A percentile compares a stretch with the other conserved stretches of the same genome.
These are phyloP conservation scores for Colletotrichum falcatum DNA, from an alignment of 2,329 filamentous ascomycete genomes.

Conservation along the genomic window DNA sequence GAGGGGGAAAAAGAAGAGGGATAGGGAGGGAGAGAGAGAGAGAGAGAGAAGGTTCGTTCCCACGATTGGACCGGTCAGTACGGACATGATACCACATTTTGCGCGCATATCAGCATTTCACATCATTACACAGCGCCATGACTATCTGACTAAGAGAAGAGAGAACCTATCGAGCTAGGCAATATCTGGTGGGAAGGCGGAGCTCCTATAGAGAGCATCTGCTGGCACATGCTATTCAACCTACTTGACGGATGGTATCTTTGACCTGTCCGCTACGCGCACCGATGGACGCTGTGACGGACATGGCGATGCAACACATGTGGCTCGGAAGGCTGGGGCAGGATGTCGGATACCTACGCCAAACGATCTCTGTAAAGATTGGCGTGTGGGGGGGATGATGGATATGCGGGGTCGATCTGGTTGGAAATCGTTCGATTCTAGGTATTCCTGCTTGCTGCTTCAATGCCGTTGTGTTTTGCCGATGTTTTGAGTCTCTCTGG, in stretches of 20 bases:
- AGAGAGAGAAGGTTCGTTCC: constrained; percentile 19
- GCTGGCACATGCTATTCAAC: constrained; percentile 6
- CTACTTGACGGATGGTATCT: constrained; percentile 1
- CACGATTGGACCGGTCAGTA: constrained; percentile 17
- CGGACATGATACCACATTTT: constrained; percentile 32
- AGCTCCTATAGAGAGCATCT: neutral
- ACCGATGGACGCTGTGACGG: neutral
- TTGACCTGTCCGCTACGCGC: constrained; percentile 10
- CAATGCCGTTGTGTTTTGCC: constrained; percentile 8
- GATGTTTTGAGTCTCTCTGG: neutral
- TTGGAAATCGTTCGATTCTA: constrained; percentile 2
- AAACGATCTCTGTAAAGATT: neutral
- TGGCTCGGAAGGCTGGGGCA: constrained; percentile 29
- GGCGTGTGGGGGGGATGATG: neutral
- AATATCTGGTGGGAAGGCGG: neutral
- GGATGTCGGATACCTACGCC: constrained; percentile 25
- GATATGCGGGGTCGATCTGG: constrained; percentile 10
- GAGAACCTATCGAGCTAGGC: neutral
- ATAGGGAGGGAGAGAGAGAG: neutral
- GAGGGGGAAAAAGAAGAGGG: neutral
- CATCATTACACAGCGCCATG: constrained; percentile 3
- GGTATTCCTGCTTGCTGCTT: neutral
- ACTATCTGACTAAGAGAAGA: neutral
- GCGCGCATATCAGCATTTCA: neutral
- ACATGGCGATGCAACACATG: neutral